A percentile compares a stretch with the other conserved stretches of the same genome.
These are phyloP conservation scores for Galeopsis tetrahit DNA, from an alignment of 257 asterid species.

Conservation along the genomic window DNA sequence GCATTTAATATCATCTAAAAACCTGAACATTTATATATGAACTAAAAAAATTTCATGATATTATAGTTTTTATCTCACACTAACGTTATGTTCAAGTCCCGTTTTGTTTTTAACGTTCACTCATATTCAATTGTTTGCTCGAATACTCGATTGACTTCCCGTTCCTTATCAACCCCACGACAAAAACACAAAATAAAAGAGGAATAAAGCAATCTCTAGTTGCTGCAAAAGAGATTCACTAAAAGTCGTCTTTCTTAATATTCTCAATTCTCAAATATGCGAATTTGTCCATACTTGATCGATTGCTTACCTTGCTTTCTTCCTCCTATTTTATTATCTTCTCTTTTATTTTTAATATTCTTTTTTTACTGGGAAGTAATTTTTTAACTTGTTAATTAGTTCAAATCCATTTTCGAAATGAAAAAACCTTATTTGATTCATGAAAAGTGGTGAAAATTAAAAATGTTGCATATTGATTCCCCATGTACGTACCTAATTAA, in stretches of 20 bases:
- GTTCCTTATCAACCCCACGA: not conserved
- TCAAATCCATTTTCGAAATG: not conserved
- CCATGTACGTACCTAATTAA: too few species aligned
- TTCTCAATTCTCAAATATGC: constrained; percentile 10
- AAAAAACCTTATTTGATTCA: too few species aligned
- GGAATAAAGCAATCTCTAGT: constrained; percentile 25
- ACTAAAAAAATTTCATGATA: too few species aligned
- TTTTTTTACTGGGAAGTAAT: not conserved
- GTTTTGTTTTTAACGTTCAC: too few species aligned
- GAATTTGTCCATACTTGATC: not conserved
- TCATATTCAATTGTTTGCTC: too few species aligned
- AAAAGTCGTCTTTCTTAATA: constrained; percentile 11
- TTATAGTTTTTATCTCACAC: too few species aligned
- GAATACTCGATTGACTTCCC: too few species aligned
- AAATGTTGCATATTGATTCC: too few species aligned
- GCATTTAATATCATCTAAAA: too few species aligned
- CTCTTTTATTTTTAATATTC: not conserved
- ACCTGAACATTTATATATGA: too few species aligned
- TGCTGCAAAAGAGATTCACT: constrained; percentile 21
- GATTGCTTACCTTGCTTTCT: not conserved
- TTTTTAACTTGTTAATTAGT: not conserved
- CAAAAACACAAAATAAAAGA: constrained; percentile 16
- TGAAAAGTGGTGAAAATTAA: too few species aligned
- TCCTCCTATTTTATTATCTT: not conserved
- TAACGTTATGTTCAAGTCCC: too few species aligned